Evolutionary conservation across 2,329 filamentous ascomycete genomes (phyloP).

Genomic region (Aspergillus ochraceoroseus): DNA sequence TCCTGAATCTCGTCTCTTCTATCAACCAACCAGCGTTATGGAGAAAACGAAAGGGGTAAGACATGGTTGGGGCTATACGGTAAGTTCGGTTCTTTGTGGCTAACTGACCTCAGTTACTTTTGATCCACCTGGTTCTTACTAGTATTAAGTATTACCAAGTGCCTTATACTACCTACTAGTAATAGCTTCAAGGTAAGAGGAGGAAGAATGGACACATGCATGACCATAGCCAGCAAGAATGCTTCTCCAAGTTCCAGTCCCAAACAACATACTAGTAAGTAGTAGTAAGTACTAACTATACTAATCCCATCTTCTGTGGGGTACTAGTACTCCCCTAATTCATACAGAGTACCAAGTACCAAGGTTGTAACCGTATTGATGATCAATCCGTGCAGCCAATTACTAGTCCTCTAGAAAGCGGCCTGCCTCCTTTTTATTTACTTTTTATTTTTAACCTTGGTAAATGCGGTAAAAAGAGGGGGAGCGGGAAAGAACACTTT

Average conservation of each 20-base stretch:
- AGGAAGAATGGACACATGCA: too few species aligned
- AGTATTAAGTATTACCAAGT: too few species aligned
- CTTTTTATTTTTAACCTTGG: slow-evolving; percentile 2
- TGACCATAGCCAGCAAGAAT: too few species aligned
- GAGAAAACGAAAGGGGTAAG: slow-evolving; percentile 16
- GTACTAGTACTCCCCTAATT: too few species aligned
- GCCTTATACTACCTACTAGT: too few species aligned
- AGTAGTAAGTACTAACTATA: neutral
- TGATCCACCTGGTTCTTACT: too few species aligned
- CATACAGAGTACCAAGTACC: too few species aligned
- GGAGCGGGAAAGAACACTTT: neutral
- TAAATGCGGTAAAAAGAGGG: slow-evolving; percentile 13
- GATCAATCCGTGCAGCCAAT: slow-evolving; percentile 10
- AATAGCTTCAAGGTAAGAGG: too few species aligned
- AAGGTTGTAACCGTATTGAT: slow-evolving; percentile 10
- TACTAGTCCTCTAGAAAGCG: slow-evolving; percentile 7
- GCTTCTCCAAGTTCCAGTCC: too few species aligned
- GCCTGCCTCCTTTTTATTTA: slow-evolving; percentile 8
- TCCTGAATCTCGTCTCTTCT: slow-evolving; percentile 14
- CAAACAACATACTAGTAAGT: neutral
- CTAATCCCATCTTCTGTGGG: slow-evolving; percentile 7
- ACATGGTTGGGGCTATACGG: slow-evolving; percentile 16
- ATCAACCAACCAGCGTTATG: slow-evolving; percentile 17
- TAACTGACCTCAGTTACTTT: too few species aligned
- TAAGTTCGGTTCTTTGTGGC: slow-evolving; percentile 9